Evolutionary conservation across 2,329 filamentous ascomycete species (phyloP).

Genomic region (Colletotrichum cordylinicola): DNA sequence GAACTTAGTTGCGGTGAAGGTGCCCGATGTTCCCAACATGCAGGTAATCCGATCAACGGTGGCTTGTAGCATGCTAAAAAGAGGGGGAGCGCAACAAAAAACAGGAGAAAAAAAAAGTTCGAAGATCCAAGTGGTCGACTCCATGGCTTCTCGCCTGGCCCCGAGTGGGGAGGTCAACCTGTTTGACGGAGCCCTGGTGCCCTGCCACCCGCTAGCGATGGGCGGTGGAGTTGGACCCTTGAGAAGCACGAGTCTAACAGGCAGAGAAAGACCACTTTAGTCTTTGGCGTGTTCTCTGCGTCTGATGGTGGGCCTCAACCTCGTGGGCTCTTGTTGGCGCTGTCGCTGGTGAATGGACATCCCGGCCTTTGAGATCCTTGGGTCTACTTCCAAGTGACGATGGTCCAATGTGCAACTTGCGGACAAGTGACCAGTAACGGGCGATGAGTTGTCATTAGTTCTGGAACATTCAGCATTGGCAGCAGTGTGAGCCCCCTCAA

Average conservation of each 20-base stretch:
- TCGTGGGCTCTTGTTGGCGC: background rate
- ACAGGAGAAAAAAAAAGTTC: background rate
- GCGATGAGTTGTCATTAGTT: conserved; percentile 12
- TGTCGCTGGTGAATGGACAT: background rate
- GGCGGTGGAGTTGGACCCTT: conserved; percentile 19
- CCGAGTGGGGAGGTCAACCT: background rate
- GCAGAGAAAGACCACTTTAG: background rate
- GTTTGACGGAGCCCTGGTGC: background rate
- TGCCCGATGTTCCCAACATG: conserved; percentile 15
- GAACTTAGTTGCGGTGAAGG: conserved; percentile 21
- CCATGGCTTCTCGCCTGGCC: background rate
- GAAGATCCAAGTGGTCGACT: background rate
- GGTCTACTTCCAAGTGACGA: background rate
- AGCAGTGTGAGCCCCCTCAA: background rate
- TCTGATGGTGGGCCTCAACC: background rate
- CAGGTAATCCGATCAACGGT: conserved; percentile 19
- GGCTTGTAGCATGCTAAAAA: background rate
- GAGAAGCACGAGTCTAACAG: conserved; percentile 3
- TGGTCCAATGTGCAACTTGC: background rate
- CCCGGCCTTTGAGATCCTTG: background rate
- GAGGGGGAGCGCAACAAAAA: conserved; percentile 1
- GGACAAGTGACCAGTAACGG: background rate
- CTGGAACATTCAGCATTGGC: background rate
- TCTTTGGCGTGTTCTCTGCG: background rate
- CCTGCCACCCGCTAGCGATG: conserved; percentile 5